Base-by-base conservation (phyloP, 2,329 filamentous ascomycete genomes). In the Aureobasidium pullulans region DNA sequence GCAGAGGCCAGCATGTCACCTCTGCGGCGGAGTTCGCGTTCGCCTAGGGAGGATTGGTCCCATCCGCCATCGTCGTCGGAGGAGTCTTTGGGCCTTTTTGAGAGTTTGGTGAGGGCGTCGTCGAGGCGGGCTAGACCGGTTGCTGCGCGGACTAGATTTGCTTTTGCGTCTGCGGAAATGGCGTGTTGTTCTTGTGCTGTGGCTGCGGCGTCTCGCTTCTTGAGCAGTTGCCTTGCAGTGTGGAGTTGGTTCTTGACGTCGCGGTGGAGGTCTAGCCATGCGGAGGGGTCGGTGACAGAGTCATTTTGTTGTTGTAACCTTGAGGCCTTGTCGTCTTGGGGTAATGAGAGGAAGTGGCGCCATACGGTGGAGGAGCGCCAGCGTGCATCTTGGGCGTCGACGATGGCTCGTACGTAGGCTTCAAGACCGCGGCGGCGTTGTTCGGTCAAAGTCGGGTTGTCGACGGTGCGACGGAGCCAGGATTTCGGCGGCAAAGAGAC, bases 311-410 rank as follows among this genome's bases (percentile, higher is more conserved):
- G 31, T 29, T 19, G 42, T 4, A 57, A 65, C 39, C 63, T 66
- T 2, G 59, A 43, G 48, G 64, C 67, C 42, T 64, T 68, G 44
- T 62, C 69, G 19, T 72, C 71, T 69, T 79, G 81, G 1, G 86
- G 87, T 6, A 94, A 78, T 66, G 86, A 87, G 32, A 94, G 73
- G 67, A 94, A 95, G 1, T 80, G 74, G 42, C 88, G 80, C 85
- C 89, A 95, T 3, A 82, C 83, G 15, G 81, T 80, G 0, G 85
- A 87, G 64, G 89, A 84, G 19, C 89, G 81, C 89, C 89, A 94
- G 66, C 87, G 77, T 15, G 84, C 79, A 70, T 94, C 89, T n/a
- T 86, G 84, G 3, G 83, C 80, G 62, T 84, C 84, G 50, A 89
- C 86, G 61, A 94, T 88, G 40, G 82, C 81, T 53, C 83, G 82